These are phyloP conservation scores for Calonectria hongkongensis DNA, from an alignment of 2,329 filamentous ascomycete species.

Conservation along the genomic window DNA sequence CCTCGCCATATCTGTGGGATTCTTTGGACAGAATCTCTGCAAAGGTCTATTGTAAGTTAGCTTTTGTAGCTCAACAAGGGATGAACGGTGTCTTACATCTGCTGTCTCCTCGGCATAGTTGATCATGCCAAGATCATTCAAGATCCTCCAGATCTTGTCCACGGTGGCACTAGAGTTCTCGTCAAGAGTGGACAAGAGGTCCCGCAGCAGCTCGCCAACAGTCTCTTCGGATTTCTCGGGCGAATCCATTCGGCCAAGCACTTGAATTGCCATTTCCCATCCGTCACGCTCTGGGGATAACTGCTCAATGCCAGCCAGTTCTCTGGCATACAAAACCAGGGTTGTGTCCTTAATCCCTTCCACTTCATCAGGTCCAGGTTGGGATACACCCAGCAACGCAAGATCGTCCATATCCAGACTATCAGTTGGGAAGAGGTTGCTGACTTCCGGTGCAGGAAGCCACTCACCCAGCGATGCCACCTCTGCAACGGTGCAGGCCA, in stretches of 20 bases:
- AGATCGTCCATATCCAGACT: constrained; percentile 89
- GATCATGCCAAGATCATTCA: constrained; percentile 85
- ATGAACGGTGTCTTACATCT: constrained; percentile 76
- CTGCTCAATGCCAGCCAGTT: constrained; percentile 74
- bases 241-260: constrained; percentile 88
- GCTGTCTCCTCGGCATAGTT: constrained; percentile 87
- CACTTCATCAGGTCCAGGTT: constrained; percentile 74
- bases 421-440: constrained; percentile 73
- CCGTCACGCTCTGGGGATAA: constrained; percentile 76
- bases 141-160: constrained; percentile 86
- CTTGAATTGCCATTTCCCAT: constrained; percentile 91
- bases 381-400: constrained; percentile 84
- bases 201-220: constrained; percentile 82
- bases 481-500: constrained; percentile 87
- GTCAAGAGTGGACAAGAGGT: constrained; percentile 77
- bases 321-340: constrained; percentile 83
- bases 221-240: constrained; percentile 81
- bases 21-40: constrained; percentile 84
- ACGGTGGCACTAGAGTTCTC: constrained; percentile 82
- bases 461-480: constrained; percentile 89
- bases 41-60: constrained; percentile 78
- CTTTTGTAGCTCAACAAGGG: neutral
- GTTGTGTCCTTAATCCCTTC: constrained; percentile 86
- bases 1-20: constrained; percentile 87
- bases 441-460: constrained; percentile 73